phyloP scores from a whole-genome alignment of 2,329 filamentous ascomycete species.

The Nothopassalora personata region DNA sequence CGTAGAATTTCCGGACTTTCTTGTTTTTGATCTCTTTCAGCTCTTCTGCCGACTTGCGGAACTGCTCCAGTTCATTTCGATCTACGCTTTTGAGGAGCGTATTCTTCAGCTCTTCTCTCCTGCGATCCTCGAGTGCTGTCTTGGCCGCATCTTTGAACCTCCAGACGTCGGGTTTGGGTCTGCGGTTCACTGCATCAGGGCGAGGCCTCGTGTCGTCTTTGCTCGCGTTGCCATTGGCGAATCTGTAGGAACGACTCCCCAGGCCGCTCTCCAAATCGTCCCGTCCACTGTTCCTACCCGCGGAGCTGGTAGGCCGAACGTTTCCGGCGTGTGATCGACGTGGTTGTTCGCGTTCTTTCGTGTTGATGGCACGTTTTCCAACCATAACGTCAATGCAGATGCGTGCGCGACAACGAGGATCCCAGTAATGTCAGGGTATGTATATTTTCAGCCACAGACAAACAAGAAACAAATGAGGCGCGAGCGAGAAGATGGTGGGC shows the following conservation, averaged over 20 bases:
- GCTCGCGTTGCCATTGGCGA: constrained; percentile 8
- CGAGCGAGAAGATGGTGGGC: not conserved
- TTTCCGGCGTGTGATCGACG: not conserved
- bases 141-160: constrained; percentile 47
- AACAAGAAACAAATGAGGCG: not conserved
- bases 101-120: constrained; percentile 46
- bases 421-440: not conserved
- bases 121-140: constrained; percentile 42
- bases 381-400: constrained; percentile 21
- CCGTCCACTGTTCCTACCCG: not conserved
- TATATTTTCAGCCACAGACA: not conserved
- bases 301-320: constrained; percentile 6
- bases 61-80: constrained; percentile 44
- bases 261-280: constrained; percentile 16
- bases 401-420: not conserved
- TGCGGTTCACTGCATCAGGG: constrained; percentile 16
- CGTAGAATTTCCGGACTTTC: constrained; percentile 50
- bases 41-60: constrained; percentile 49
- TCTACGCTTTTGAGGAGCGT: constrained; percentile 46
- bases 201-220: constrained; percentile 16
- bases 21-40: constrained; percentile 51
- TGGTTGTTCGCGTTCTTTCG: not conserved
- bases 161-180: constrained; percentile 29
- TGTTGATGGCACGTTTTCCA: constrained; percentile 25
- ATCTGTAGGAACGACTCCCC: constrained; percentile 2